These are phyloP conservation scores for Microsporum canis DNA, from an alignment of 2,329 filamentous ascomycete genomes.

Conservation along the genomic window DNA sequence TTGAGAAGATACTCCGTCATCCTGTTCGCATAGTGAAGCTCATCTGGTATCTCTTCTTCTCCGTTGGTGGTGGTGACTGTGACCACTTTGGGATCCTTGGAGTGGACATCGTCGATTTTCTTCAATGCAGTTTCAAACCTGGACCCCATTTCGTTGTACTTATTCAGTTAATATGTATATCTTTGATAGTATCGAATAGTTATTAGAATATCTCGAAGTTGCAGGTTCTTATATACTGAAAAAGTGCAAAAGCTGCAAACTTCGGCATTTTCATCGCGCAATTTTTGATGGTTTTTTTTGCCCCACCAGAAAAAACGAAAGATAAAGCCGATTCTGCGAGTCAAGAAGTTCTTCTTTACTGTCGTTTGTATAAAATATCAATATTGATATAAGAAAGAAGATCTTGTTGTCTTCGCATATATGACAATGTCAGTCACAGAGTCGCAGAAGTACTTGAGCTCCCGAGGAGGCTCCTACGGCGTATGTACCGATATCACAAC, in stretches of 20 bases:
- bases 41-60: slow-evolving; percentile 50
- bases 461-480: slow-evolving; percentile 51
- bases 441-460: slow-evolving; percentile 53
- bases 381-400: background rate
- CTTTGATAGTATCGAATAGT: background rate
- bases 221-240: background rate
- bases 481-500: slow-evolving; percentile 31
- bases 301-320: background rate
- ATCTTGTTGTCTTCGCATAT: background rate
- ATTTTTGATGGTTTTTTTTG: background rate
- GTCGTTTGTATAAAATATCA: background rate
- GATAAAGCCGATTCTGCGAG: background rate
- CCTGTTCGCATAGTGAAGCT: slow-evolving; percentile 69
- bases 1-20: slow-evolving; percentile 63
- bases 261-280: background rate
- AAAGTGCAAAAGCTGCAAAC: background rate
- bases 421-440: slow-evolving; percentile 14
- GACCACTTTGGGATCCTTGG: slow-evolving; percentile 52
- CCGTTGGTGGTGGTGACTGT: slow-evolving; percentile 24
- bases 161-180: background rate
- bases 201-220: background rate
- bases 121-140: slow-evolving; percentile 42
- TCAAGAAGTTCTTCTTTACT: background rate
- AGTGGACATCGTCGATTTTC: slow-evolving; percentile 63
- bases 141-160: slow-evolving; percentile 18